Percentiles rank a stretch among this genome's conserved stretches.
Conservation (phyloP, 2,329 filamentous ascomycete species). For the Penicillium sp. region DNA sequence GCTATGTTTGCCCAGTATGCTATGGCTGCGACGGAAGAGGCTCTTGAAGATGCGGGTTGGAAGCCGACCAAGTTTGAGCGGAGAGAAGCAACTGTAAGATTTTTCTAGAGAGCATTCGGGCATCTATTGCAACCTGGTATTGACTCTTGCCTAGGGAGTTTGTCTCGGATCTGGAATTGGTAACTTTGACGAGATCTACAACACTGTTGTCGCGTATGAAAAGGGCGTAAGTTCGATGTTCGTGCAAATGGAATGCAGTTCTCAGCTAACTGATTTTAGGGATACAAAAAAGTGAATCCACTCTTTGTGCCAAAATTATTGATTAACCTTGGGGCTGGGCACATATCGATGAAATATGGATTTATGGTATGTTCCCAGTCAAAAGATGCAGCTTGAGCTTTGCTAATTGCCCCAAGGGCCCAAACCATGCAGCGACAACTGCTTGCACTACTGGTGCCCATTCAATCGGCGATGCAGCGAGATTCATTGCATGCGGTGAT, state of each 20-base stretch:
- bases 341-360: conserved; percentile 89
- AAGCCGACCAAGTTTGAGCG: conserved; percentile 60
- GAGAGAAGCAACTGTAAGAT: conserved; percentile 65
- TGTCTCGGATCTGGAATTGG: conserved; percentile 95
- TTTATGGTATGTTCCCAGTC: conserved; percentile 55
- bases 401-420: conserved; percentile 57
- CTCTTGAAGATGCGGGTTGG: conserved; percentile 80
- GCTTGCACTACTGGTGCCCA: conserved; percentile 96
- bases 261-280: conserved; percentile 51
- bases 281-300: conserved; percentile 89
- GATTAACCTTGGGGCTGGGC: conserved; percentile 92
- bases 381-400: background rate
- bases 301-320: conserved; percentile 90
- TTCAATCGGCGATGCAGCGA: conserved; percentile 89
- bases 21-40: conserved; percentile 81
- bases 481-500: conserved; percentile 87
- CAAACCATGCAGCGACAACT: conserved; percentile 89
- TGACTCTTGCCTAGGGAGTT: conserved; percentile 62
- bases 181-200: conserved; percentile 86
- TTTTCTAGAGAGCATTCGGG: background rate
- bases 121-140: conserved; percentile 14
- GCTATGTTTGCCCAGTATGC: conserved; percentile 92
- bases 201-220: conserved; percentile 75
- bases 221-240: conserved; percentile 58
- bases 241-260: background rate